Conservation (phyloP, 2,329 filamentous ascomycete genomes). For the Cytospora paraplurivora region DNA sequence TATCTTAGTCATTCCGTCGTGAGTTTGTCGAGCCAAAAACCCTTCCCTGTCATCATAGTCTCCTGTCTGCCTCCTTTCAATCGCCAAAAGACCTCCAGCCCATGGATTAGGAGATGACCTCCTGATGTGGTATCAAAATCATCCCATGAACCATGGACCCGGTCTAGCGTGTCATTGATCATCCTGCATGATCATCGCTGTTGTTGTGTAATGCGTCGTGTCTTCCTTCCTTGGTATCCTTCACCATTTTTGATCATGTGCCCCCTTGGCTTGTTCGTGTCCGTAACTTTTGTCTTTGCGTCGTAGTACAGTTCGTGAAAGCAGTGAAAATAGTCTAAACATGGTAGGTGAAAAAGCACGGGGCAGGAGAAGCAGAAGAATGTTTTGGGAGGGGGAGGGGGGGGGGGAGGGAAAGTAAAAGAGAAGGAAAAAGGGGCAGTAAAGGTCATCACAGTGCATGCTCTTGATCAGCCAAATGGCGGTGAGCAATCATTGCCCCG, state of each 20-base stretch:
- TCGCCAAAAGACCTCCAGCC: conserved; percentile 10
- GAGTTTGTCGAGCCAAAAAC: conserved; percentile 21
- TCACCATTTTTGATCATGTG: conserved; percentile 20
- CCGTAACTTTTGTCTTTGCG: conserved; percentile 29
- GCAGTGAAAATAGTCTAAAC: conserved; percentile 28
- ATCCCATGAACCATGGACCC: conserved; percentile 4
- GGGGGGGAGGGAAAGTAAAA: conserved; percentile 5
- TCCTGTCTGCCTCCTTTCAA: conserved; percentile 2
- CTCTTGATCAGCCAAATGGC: conserved; percentile 36
- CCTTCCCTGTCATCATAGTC: conserved; percentile 19
- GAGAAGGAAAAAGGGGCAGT: conserved; percentile 7
- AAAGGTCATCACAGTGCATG: conserved; percentile 10
- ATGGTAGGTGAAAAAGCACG: conserved; percentile 12
- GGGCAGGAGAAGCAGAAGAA: conserved; percentile 22
- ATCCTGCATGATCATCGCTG: conserved; percentile 2
- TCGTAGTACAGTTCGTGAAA: conserved; percentile 28
- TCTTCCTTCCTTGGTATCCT: not conserved
- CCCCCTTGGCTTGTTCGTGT: conserved; percentile 19
- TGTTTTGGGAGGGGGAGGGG: conserved; percentile 6
- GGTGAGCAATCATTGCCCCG: conserved; percentile 38
- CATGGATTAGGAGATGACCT: conserved; percentile 14
- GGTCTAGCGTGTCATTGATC: conserved; percentile 18
- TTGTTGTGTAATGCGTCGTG: not conserved
- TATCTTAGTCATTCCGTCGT: conserved; percentile 29
- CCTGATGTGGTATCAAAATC: conserved; percentile 22